Conservation (phyloP, 2,329 filamentous ascomycete species). For the Xylaria sp. region DNA sequence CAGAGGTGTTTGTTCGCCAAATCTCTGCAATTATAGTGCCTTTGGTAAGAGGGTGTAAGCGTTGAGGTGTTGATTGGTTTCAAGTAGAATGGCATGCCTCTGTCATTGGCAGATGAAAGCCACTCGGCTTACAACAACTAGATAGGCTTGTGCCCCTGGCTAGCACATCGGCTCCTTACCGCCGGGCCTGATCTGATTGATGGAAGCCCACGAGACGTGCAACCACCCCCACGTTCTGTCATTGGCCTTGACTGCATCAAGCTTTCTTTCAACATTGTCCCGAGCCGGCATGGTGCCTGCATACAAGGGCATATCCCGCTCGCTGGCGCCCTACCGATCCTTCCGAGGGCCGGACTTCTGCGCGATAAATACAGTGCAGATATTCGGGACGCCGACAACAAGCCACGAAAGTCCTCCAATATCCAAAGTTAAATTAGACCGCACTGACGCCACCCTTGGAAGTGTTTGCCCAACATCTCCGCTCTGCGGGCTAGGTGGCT, state of each 20-base stretch:
- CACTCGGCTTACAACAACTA: neutral
- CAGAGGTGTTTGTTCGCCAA: neutral
- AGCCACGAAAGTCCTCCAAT: neutral
- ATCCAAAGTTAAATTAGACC: neutral
- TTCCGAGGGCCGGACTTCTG: neutral
- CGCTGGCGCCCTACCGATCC: neutral
- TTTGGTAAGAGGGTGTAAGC: neutral
- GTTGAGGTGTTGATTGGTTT: neutral
- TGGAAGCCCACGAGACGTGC: neutral
- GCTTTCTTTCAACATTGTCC: neutral
- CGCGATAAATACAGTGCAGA: neutral
- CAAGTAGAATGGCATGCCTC: neutral
- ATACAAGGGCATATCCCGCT: neutral
- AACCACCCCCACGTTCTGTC: neutral
- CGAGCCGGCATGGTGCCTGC: neutral
- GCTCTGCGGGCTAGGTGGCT: too few relatives aligned
- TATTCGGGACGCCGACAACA: neutral
- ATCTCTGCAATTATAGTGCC: neutral
- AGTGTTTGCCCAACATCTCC: too few relatives aligned
- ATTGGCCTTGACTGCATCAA: neutral
- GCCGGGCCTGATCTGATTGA: neutral
- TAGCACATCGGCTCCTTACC: neutral
- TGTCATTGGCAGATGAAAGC: slow-evolving; percentile 2
- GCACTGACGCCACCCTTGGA: too few relatives aligned
- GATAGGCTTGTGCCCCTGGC: neutral